Base-by-base conservation (phyloP, 306 rosid species). In the Citrullus colocynthis region DNA sequence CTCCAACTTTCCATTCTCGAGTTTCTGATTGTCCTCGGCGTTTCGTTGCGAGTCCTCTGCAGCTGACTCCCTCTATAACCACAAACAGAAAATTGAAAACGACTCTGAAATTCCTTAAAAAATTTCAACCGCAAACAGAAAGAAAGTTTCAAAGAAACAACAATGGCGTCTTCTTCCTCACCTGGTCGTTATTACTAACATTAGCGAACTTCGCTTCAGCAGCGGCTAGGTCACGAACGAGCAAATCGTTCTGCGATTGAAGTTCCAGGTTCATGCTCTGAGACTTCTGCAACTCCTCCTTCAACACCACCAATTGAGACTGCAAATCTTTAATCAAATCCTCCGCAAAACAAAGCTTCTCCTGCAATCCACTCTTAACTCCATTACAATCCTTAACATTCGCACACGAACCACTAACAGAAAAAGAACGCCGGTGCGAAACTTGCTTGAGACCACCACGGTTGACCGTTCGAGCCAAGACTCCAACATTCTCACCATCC, bases 1-100 rank as follows among this genome's bases (percentile, higher is more conserved):
- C 81, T 17, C 78, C 52, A 77, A 69, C 75, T 88, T 78, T 83
- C 72, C 74, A 77, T 81, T 74, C 62, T 65, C 39, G 78, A 84
- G 91, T 76, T 85, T 89, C 85, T 88, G 93, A 77, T 89, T 89
- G 82, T 89, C 96, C 79, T 90, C 90, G 63, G 88, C 85, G 52
- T 85, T 88, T 28, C 90, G 84, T 37, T 82, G 86, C 82, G 84
- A 89, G 83, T 79, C 81, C 79, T 83, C 89, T 78, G 86, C 89
- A 80, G 80, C 74, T 80, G 81, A 17, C 61, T 79, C 86, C 87
- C 78, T 82, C 91, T 85, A 80, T 88, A 86, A 80, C 67, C 76
- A 85, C 77, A 69, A 75, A 55, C 36, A 76, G 36, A 60, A 59
- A 21, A 44, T 52, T 37, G 51, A 76, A 21, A 45, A 59, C 13